Evolutionary conservation across 768 basidiomycete species (phyloP).

Genomic region (Podaxis sp.): DNA sequence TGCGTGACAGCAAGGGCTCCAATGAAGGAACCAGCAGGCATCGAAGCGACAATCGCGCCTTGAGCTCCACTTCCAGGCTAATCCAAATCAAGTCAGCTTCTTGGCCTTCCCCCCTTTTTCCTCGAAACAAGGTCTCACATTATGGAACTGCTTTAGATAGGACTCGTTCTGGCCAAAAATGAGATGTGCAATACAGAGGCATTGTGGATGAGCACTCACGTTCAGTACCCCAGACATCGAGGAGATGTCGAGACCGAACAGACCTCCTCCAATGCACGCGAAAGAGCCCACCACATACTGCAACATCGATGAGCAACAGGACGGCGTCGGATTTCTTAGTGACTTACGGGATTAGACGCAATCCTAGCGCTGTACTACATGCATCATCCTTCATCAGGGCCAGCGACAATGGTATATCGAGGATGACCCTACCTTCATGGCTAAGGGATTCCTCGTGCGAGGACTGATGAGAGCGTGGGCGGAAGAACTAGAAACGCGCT

Average conservation of each 20-base stretch:
- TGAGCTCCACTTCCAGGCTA: slow-evolving; percentile 56
- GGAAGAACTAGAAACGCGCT: not conserved
- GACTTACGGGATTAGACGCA: slow-evolving; percentile 30
- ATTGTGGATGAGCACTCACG: slow-evolving; percentile 19
- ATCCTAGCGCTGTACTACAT: slow-evolving; percentile 30
- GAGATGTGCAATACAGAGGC: not conserved
- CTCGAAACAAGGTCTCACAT: slow-evolving; percentile 25
- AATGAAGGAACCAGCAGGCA: slow-evolving; percentile 73
- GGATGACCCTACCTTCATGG: slow-evolving; percentile 16
- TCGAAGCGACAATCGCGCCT: slow-evolving; percentile 75
- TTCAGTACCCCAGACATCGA: slow-evolving; percentile 78
- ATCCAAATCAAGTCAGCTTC: not conserved
- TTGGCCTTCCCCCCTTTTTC: not conserved
- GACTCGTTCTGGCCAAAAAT: slow-evolving; percentile 31
- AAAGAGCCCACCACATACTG: slow-evolving; percentile 79
- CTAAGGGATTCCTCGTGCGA: slow-evolving; percentile 4
- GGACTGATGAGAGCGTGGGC: not conserved
- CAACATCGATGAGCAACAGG: not conserved
- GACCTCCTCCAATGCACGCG: slow-evolving; percentile 78
- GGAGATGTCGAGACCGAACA: slow-evolving; percentile 81
- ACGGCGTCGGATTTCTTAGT: not conserved
- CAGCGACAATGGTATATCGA: not conserved
- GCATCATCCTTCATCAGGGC: not conserved
- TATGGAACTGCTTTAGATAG: slow-evolving; percentile 36
- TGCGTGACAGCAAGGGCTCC: slow-evolving; percentile 64